A percentile compares a stretch with the other conserved stretches of the same genome.
These are phyloP conservation scores for Candida ulmi DNA, from an alignment of 805 yeast species.

Conservation along the genomic window DNA sequence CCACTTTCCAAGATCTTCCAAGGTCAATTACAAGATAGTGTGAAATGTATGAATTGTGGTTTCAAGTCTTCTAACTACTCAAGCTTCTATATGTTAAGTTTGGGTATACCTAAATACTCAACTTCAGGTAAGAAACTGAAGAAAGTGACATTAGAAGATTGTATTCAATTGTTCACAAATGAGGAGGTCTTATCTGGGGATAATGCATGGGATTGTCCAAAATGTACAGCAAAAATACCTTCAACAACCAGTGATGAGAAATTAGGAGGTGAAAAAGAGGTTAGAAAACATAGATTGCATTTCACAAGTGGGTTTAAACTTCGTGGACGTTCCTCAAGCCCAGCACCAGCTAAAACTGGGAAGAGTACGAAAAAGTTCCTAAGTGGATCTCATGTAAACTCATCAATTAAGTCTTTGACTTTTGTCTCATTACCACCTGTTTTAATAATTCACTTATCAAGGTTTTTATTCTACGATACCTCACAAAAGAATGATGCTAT, in stretches of 20 bases:
- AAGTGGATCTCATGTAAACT: conserved; percentile 18
- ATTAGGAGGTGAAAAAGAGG: conserved; percentile 1
- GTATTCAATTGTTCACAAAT: conserved; percentile 54
- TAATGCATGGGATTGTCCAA: conserved; percentile 83
- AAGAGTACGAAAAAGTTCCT: conserved; percentile 18
- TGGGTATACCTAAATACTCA: conserved; percentile 47
- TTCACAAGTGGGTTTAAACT: conserved; percentile 18
- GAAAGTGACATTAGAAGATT: conserved; percentile 50
- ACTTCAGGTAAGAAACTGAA: conserved; percentile 25
- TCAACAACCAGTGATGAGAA: neutral
- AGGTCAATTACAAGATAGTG: conserved; percentile 64
- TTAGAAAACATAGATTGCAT: conserved; percentile 17
- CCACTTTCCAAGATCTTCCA: conserved; percentile 64
- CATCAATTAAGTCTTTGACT: conserved; percentile 63
- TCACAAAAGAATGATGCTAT: conserved; percentile 47
- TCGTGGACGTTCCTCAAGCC: conserved; percentile 25
- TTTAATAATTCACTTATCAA: conserved; percentile 76
- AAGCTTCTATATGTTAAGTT: conserved; percentile 55
- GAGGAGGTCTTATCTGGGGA: conserved; percentile 65
- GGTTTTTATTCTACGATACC: conserved; percentile 56
- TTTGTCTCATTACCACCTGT: conserved; percentile 78
- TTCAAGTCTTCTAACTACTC: conserved; percentile 54
- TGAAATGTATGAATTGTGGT: conserved; percentile 63
- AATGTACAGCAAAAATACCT: conserved; percentile 33
- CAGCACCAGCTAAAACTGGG: conserved; percentile 4